Conservation (phyloP, 139 green algal genomes). For the Diplosphaera chodatii region DNA sequence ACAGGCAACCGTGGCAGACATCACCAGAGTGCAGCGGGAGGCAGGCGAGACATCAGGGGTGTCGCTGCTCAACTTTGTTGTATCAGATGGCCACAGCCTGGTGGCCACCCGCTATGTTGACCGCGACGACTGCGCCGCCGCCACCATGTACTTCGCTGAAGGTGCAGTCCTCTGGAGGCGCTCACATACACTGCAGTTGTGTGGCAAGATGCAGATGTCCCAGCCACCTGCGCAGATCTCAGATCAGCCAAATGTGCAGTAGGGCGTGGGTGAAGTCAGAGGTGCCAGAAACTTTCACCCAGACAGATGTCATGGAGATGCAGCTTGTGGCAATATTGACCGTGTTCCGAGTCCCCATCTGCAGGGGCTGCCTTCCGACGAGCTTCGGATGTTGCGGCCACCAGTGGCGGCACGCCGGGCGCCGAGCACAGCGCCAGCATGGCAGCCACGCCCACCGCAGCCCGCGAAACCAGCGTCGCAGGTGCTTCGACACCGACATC, state of each 20-base stretch:
- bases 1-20: conserved; percentile 37
- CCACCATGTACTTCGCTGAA: conserved; percentile 88
- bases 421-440: neutral
- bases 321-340: too few species aligned
- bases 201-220: too few species aligned
- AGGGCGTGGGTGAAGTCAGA: too few species aligned
- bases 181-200: too few species aligned
- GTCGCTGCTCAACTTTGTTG: conserved; percentile 88
- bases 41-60: conserved; percentile 43
- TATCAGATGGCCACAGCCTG: conserved; percentile 78
- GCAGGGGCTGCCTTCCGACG: neutral
- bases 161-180: conserved; percentile 18
- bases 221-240: too few species aligned
- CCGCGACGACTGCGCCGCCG: conserved; percentile 41
- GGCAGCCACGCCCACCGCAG: neutral
- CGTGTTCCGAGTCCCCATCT: too few species aligned
- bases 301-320: too few species aligned
- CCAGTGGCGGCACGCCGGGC: neutral
- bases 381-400: neutral
- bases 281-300: too few species aligned
- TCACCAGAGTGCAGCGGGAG: conserved; percentile 38
- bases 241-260: too few species aligned
- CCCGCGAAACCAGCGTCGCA: neutral
- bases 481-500: conserved; percentile 1
- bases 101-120: conserved; percentile 82